phyloP scores from a whole-genome alignment of 208 protist species.

The Wallacemonas sp. region DNA sequence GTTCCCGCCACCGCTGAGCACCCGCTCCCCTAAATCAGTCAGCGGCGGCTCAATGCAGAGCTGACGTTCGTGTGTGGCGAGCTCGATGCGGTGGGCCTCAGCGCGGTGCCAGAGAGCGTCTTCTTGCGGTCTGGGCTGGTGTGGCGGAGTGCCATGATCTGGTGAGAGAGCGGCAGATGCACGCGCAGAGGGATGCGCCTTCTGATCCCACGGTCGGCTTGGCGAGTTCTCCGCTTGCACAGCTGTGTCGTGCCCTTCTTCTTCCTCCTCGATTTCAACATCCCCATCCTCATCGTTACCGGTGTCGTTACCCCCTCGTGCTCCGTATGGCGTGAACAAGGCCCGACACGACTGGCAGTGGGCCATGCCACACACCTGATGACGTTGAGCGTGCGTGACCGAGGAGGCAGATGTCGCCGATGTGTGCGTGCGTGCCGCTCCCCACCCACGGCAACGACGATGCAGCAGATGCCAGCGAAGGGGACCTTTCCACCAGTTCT shows the following conservation, averaged over 20 bases:
- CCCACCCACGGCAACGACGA: slow-evolving; percentile 2
- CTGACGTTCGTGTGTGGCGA: slow-evolving; percentile 24
- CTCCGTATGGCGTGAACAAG: background rate
- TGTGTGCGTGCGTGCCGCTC: no score
- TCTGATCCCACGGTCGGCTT: no score
- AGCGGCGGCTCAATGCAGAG: slow-evolving; percentile 24
- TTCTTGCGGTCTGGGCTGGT: no score
- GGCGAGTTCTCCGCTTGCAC: no score
- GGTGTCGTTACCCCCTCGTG: no score
- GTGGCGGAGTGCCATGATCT: no score
- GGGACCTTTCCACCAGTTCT: slow-evolving; percentile 68
- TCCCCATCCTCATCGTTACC: background rate
- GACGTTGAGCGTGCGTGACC: no score
- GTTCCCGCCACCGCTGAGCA: slow-evolving; percentile 15
- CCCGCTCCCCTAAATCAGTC: slow-evolving; percentile 22
- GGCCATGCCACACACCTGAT: background rate
- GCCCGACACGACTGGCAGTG: background rate
- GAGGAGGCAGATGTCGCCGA: no score
- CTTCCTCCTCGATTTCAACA: background rate
- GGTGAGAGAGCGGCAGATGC: no score
- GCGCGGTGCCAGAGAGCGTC: no score
- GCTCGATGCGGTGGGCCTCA: slow-evolving; percentile 31
- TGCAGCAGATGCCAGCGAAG: slow-evolving; percentile 21
- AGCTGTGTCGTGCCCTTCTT: slow-evolving; percentile 4
- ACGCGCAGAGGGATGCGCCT: no score